Conservation (phyloP, 768 basidiomycete species). For the Leccinum sublutescens region DNA sequence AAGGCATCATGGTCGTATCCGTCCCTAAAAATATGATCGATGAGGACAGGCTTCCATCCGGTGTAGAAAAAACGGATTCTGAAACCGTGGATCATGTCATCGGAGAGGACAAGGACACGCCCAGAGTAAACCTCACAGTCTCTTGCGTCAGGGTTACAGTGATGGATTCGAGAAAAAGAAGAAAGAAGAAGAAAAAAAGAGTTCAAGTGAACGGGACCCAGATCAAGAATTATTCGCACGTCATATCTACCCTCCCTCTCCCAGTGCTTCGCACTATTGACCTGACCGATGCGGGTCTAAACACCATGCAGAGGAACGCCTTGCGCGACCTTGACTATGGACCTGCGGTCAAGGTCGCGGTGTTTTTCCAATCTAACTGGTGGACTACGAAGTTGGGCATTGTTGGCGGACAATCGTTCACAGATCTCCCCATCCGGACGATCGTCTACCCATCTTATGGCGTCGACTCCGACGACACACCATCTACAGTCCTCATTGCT, state of each 20-base stretch:
- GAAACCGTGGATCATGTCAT: background rate
- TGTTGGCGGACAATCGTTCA: constrained; percentile 41
- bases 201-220: constrained; percentile 3
- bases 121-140: background rate
- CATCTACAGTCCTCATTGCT: constrained; percentile 36
- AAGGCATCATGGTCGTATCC: constrained; percentile 7
- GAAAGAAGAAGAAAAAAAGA: too few species aligned
- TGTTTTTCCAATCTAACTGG: constrained; percentile 44
- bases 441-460: constrained; percentile 29
- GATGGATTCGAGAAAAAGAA: too few species aligned
- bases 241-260: constrained; percentile 43
- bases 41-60: background rate
- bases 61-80: background rate
- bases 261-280: constrained; percentile 37
- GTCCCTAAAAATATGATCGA: background rate
- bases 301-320: constrained; percentile 34
- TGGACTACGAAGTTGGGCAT: constrained; percentile 39
- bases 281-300: constrained; percentile 26
- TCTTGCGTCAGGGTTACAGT: constrained; percentile 7
- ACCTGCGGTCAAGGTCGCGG: constrained; percentile 40
- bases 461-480: constrained; percentile 7
- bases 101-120: background rate
- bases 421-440: constrained; percentile 28
- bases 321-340: constrained; percentile 40
- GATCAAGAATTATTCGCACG: constrained; percentile 33